phyloP scores from a whole-genome alignment of 169 alveolate genomes.

The Babesia sp. region DNA sequence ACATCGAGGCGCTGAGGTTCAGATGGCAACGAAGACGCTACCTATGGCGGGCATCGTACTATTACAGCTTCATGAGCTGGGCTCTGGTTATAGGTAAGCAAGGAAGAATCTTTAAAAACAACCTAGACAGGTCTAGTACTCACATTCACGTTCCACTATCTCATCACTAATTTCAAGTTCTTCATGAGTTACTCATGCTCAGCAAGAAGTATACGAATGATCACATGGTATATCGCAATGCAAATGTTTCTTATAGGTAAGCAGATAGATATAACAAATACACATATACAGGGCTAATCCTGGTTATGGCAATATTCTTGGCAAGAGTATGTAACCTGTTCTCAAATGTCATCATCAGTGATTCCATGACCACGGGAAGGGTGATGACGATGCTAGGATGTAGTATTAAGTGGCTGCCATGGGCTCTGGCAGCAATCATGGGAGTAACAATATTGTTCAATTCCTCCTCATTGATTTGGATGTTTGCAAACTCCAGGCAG shows the following conservation, averaged over 20 bases:
- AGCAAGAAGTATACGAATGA: slow-evolving; percentile 65
- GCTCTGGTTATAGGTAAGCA: slow-evolving; percentile 60
- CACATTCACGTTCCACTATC: slow-evolving; percentile 71
- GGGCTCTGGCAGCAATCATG: slow-evolving; percentile 65
- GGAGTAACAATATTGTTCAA: slow-evolving; percentile 28
- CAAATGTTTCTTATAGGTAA: slow-evolving; percentile 63
- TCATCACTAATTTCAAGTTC: slow-evolving; percentile 70
- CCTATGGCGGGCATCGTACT: slow-evolving; percentile 79
- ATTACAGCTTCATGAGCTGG: slow-evolving; percentile 66
- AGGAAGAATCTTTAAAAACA: background rate
- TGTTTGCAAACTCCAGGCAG: slow-evolving; percentile 56
- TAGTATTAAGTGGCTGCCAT: slow-evolving; percentile 83
- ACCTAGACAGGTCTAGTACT: slow-evolving; percentile 38
- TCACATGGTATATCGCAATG: slow-evolving; percentile 64
- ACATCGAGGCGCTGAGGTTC: slow-evolving; percentile 53
- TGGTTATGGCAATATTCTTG: slow-evolving; percentile 44
- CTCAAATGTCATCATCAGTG: slow-evolving; percentile 78
- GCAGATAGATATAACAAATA: background rate
- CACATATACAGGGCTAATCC: slow-evolving; percentile 13
- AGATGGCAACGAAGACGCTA: slow-evolving; percentile 79
- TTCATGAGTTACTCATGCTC: slow-evolving; percentile 75
- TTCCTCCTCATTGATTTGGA: slow-evolving; percentile 44
- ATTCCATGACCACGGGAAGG: slow-evolving; percentile 78
- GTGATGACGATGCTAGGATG: slow-evolving; percentile 79
- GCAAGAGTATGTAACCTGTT: slow-evolving; percentile 74